Evolutionary conservation across 257 asterid genomes (phyloP).

Genomic region (Voacanga thouarsii): DNA sequence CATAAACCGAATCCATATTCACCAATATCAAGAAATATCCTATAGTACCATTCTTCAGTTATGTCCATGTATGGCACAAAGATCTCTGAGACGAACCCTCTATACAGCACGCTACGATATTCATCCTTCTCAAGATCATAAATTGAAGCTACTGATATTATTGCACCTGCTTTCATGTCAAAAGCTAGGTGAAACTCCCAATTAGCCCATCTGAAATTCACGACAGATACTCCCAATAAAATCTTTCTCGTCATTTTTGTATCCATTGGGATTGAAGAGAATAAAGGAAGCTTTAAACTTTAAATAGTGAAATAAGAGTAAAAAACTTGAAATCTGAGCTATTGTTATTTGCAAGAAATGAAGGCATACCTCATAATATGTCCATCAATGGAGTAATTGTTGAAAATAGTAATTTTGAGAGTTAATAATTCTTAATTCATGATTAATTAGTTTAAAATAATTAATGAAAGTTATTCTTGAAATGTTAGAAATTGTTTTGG

Average conservation of each 20-base stretch:
- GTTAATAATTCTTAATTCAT: too few relatives aligned
- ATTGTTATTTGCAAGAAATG: neutral
- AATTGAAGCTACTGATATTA: conserved; percentile 60
- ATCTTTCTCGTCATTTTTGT: too few relatives aligned
- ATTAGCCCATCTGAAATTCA: conserved; percentile 52
- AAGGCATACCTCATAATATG: conserved; percentile 41
- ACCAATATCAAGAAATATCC: conserved; percentile 65
- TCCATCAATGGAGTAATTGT: conserved; percentile 52
- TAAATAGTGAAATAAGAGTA: too few relatives aligned
- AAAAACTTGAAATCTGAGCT: too few relatives aligned
- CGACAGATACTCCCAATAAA: neutral
- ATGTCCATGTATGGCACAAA: conserved; percentile 81
- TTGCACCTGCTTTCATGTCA: conserved; percentile 68
- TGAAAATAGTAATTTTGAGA: too few relatives aligned
- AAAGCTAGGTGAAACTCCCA: conserved; percentile 63
- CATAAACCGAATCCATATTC: conserved; percentile 55
- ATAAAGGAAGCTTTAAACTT: too few relatives aligned
- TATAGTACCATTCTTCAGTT: conserved; percentile 62
- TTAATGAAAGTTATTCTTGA: too few relatives aligned
- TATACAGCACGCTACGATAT: conserved; percentile 56
- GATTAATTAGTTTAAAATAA: too few relatives aligned
- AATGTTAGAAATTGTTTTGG: too few relatives aligned
- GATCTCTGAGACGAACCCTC: conserved; percentile 67
- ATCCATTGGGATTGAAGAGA: neutral
- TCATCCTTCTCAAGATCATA: conserved; percentile 40